A percentile compares a stretch with the other conserved stretches of the same genome.
phyloP scores from a whole-genome alignment of 169 alveolate species.

The Neospora caninum region DNA sequence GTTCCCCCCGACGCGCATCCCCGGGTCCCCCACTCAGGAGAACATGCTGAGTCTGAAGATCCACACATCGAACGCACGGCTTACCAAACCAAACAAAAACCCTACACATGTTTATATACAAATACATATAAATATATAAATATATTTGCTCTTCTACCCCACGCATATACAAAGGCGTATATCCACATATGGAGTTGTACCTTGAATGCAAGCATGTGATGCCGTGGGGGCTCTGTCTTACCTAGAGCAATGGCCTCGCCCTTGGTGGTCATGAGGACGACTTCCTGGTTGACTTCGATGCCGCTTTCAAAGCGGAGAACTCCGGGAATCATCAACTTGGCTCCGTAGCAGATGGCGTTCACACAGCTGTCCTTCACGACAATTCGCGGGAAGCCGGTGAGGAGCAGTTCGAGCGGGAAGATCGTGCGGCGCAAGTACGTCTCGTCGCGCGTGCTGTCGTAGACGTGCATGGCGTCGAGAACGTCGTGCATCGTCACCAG shows the following conservation, averaged over 20 bases:
- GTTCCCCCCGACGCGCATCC: no score
- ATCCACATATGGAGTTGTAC: neutral
- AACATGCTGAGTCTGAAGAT: no score
- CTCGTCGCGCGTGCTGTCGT: slow-evolving; percentile 88
- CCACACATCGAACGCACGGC: no score
- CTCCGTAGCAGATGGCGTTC: slow-evolving; percentile 99
- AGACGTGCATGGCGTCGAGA: slow-evolving; percentile 95
- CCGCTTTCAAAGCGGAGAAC: slow-evolving; percentile 97
- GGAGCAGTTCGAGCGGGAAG: slow-evolving; percentile 96
- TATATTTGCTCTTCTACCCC: neutral
- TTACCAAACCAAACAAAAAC: no score
- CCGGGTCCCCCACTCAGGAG: no score
- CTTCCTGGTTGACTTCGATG: slow-evolving; percentile 96
- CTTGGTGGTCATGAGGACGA: slow-evolving; percentile 98
- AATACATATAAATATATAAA: neutral
- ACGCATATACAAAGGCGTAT: neutral
- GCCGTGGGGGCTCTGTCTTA: neutral
- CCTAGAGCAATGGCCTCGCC: slow-evolving; percentile 99
- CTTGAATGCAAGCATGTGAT: neutral
- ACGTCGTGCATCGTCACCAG: slow-evolving; percentile 99
- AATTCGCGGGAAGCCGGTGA: slow-evolving; percentile 95
- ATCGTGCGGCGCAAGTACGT: slow-evolving; percentile 96
- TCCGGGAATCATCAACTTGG: slow-evolving; percentile 98
- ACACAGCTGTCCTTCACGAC: slow-evolving; percentile 99
- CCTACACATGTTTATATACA: no score